Evolutionary conservation across 1,284 basidiomycete genomes (phyloP).

Genomic region (Cutaneotrichosporon sp.): DNA sequence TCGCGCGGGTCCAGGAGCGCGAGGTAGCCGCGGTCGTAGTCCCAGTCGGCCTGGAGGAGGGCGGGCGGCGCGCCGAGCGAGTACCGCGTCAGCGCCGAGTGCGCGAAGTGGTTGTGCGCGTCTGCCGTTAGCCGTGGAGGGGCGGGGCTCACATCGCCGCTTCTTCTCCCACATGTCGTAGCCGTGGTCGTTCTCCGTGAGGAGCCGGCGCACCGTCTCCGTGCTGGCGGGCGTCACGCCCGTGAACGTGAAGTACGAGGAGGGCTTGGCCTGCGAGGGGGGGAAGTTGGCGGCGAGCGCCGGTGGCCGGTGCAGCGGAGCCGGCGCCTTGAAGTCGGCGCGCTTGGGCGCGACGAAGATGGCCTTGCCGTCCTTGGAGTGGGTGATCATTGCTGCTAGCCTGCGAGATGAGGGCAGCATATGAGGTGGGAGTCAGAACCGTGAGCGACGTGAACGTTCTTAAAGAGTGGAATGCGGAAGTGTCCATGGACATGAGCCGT

Average conservation of each 20-base stretch:
- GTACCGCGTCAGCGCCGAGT: slow-evolving; percentile 61
- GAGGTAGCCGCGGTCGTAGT: slow-evolving; percentile 44
- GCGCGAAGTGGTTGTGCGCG: slow-evolving; percentile 63
- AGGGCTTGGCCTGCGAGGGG: slow-evolving; percentile 36
- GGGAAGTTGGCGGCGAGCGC: slow-evolving; percentile 30
- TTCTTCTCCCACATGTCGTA: slow-evolving; percentile 61
- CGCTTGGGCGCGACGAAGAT: background rate
- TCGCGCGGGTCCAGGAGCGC: slow-evolving; percentile 58
- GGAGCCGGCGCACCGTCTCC: slow-evolving; percentile 56
- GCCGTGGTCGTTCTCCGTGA: slow-evolving; percentile 61
- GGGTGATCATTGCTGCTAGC: background rate
- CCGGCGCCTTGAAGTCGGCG: background rate
- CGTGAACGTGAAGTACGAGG: slow-evolving; percentile 50
- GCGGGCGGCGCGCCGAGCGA: slow-evolving; percentile 63
- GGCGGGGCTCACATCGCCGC: slow-evolving; percentile 32
- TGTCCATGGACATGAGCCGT: no score
- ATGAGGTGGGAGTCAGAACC: background rate
- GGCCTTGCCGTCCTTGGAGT: background rate
- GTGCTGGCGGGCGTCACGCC: slow-evolving; percentile 60
- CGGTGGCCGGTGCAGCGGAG: slow-evolving; percentile 11
- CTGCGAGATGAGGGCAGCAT: background rate
- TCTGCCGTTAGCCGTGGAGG: slow-evolving; percentile 20
- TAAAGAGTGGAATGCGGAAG: no score
- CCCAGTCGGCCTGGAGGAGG: slow-evolving; percentile 57
- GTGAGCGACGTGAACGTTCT: no score